A percentile compares a stretch with the other conserved stretches of the same genome.
Conservation (phyloP, 805 yeast genomes). For the Sugiyamaella boreocaroliniensis region DNA sequence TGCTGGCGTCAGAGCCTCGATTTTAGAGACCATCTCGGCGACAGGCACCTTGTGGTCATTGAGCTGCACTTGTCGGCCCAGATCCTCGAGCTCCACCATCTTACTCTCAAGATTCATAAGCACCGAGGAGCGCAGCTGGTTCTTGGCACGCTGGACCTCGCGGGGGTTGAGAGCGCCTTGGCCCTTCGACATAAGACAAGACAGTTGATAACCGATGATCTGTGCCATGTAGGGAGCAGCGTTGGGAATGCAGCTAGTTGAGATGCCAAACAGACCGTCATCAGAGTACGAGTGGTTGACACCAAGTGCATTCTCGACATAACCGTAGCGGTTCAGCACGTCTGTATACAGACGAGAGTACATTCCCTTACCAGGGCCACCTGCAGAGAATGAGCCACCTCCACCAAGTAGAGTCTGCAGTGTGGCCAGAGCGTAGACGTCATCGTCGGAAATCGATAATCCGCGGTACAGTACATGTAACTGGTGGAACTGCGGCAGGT, state of each 20-base stretch:
- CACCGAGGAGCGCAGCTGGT: slow-evolving; percentile 79
- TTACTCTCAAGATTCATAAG: slow-evolving; percentile 91
- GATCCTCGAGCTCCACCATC: slow-evolving; percentile 88
- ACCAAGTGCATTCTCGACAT: slow-evolving; percentile 79
- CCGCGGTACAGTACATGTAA: slow-evolving; percentile 87
- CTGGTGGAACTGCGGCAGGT: slow-evolving; percentile 54
- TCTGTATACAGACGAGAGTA: slow-evolving; percentile 87
- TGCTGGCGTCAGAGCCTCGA: slow-evolving; percentile 56
- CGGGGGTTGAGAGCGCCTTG: slow-evolving; percentile 45
- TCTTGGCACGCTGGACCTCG: slow-evolving; percentile 86
- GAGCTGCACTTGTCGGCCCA: slow-evolving; percentile 89
- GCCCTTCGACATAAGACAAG: slow-evolving; percentile 44
- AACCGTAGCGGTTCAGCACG: slow-evolving; percentile 85
- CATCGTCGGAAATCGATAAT: slow-evolving; percentile 71
- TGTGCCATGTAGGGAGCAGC: slow-evolving; percentile 82
- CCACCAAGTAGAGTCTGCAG: slow-evolving; percentile 90
- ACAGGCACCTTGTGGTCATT: slow-evolving; percentile 71
- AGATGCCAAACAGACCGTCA: slow-evolving; percentile 85
- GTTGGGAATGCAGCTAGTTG: slow-evolving; percentile 76
- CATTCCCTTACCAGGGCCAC: slow-evolving; percentile 99
- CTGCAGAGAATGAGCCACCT: slow-evolving; percentile 96
- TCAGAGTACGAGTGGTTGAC: slow-evolving; percentile 88
- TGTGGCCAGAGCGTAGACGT: slow-evolving; percentile 83
- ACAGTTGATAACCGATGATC: slow-evolving; percentile 60
- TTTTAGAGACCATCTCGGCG: slow-evolving; percentile 71